phyloP scores from a whole-genome alignment of 2,329 filamentous ascomycete species.

The Lecanosticta acicola region DNA sequence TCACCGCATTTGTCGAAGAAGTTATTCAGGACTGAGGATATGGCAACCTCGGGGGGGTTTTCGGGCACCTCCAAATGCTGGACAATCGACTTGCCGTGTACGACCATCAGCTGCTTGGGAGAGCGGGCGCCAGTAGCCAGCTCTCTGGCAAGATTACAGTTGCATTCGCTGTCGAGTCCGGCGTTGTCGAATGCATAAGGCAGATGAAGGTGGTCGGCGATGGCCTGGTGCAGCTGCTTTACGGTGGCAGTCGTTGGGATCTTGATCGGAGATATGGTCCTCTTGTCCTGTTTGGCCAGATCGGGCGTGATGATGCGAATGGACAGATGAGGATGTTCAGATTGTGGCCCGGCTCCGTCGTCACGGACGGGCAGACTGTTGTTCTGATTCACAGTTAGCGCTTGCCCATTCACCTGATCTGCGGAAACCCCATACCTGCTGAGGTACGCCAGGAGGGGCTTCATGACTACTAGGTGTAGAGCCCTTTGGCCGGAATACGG shows the following conservation, averaged over 20 bases:
- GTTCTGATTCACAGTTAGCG: too few species aligned
- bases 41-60: constrained; percentile 5
- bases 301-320: constrained; percentile 30
- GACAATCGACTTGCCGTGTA: constrained; percentile 23
- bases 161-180: constrained; percentile 22
- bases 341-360: background rate
- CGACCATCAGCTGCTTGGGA: constrained; percentile 15
- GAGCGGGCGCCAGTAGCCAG: constrained; percentile 19
- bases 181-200: constrained; percentile 7
- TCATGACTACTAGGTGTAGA: background rate
- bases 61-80: constrained; percentile 8
- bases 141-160: constrained; percentile 26
- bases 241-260: constrained; percentile 20
- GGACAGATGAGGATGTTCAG: too few species aligned
- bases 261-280: constrained; percentile 10
- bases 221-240: constrained; percentile 22
- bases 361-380: too few species aligned
- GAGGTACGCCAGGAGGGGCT: too few species aligned
- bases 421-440: too few species aligned
- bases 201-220: constrained; percentile 22
- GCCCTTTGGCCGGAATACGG: constrained; percentile 10
- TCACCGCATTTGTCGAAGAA: constrained; percentile 6
- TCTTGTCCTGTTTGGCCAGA: constrained; percentile 19
- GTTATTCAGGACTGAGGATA: constrained; percentile 6
- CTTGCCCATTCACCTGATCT: too few species aligned